Conservation (phyloP, 345 rosid species). For the Clarkia xantiana region DNA sequence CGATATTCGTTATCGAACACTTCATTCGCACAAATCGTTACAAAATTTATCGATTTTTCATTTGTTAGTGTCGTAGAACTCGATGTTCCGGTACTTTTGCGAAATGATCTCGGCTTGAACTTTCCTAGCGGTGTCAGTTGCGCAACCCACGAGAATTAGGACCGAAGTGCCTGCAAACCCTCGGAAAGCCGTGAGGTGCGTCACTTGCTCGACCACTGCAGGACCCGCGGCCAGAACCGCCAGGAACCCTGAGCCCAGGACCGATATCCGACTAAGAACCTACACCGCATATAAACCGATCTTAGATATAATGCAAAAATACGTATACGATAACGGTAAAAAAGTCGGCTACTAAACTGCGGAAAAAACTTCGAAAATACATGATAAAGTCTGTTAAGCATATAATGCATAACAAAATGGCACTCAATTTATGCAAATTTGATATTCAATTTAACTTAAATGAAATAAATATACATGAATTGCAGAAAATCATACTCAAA, state of each 20-base stretch:
- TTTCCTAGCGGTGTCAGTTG: conserved; percentile 92
- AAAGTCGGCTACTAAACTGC: no score
- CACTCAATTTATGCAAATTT: no score
- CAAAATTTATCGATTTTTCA: not conserved
- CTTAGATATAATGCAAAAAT: no score
- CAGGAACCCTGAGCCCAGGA: conserved; percentile 72
- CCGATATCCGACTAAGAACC: conserved; percentile 96
- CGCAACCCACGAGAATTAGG: conserved; percentile 98
- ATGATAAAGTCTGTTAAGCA: no score
- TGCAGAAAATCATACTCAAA: no score
- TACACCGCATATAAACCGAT: conserved; percentile 8
- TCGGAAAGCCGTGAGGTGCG: conserved; percentile 91
- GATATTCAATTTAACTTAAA: no score
- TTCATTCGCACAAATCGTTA: no score
- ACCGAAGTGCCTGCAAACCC: conserved; percentile 99
- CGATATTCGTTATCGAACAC: no score
- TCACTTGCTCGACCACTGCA: conserved; percentile 65
- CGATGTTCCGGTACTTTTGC: conserved; percentile 89
- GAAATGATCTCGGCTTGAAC: conserved; percentile 93
- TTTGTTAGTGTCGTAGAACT: conserved; percentile 66
- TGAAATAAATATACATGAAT: no score
- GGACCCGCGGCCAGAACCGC: conserved; percentile 98
- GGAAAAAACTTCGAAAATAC: no score
- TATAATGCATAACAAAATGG: no score
- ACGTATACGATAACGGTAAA: no score